These are phyloP conservation scores for Hymenoscyphus albidus DNA, from an alignment of 2,329 filamentous ascomycete species.

Conservation along the genomic window DNA sequence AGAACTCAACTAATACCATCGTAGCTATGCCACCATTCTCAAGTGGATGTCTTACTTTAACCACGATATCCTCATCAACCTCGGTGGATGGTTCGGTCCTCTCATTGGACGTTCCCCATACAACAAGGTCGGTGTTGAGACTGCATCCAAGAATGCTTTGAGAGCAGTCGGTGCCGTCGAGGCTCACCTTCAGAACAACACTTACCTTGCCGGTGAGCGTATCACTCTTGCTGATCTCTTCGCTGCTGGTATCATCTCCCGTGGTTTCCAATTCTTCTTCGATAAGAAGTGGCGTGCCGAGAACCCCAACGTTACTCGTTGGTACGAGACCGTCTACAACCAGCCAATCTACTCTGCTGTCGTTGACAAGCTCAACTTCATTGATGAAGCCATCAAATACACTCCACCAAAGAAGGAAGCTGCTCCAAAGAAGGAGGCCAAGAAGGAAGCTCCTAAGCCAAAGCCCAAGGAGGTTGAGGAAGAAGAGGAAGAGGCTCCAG, in stretches of 20 bases:
- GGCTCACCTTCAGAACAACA: slow-evolving; percentile 85
- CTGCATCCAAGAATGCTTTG: slow-evolving; percentile 63
- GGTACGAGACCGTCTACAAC: slow-evolving; percentile 92
- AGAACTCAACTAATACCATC: slow-evolving; percentile 26
- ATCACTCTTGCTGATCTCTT: slow-evolving; percentile 96
- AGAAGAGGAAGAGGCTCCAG: slow-evolving; percentile 54
- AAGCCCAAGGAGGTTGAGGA: slow-evolving; percentile 52
- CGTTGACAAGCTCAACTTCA: slow-evolving; percentile 68
- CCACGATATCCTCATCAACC: slow-evolving; percentile 69
- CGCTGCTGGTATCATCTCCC: slow-evolving; percentile 70
- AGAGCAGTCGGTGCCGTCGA: slow-evolving; percentile 73
- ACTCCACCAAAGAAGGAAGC: slow-evolving; percentile 75
- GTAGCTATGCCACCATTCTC: slow-evolving; percentile 86
- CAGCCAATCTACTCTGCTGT: slow-evolving; percentile 87
- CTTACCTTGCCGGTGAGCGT: slow-evolving; percentile 96
- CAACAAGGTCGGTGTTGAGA: slow-evolving; percentile 97
- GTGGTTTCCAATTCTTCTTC: slow-evolving; percentile 91
- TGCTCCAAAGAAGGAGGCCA: slow-evolving; percentile 62
- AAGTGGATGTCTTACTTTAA: slow-evolving; percentile 99
- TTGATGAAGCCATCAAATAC: slow-evolving; percentile 72
- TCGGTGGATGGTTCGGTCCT: slow-evolving; percentile 82
- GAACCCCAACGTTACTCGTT: slow-evolving; percentile 84
- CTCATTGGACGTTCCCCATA: slow-evolving; percentile 78
- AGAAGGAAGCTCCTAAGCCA: slow-evolving; percentile 47
- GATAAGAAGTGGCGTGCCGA: slow-evolving; percentile 82